Conservation (phyloP, 2,329 filamentous ascomycete genomes). For the Cladosporium sp. region DNA sequence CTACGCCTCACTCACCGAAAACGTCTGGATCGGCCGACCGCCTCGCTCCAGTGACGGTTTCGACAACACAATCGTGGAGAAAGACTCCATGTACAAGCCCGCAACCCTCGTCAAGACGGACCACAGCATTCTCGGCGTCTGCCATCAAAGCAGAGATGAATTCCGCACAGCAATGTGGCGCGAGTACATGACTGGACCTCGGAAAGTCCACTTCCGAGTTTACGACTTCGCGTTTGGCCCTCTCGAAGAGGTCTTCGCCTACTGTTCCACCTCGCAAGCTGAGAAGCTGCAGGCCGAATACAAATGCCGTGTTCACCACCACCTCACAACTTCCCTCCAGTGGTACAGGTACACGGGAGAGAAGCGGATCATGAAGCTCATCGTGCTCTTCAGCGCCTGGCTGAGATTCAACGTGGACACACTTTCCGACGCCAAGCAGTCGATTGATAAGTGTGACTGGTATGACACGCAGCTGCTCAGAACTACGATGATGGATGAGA, state of each 20-base stretch:
- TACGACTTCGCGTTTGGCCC: background rate
- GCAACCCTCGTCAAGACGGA: background rate
- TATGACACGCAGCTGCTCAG: background rate
- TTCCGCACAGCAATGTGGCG: background rate
- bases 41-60: background rate
- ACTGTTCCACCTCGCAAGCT: background rate
- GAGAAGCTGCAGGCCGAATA: background rate
- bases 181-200: background rate
- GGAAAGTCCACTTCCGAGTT: background rate
- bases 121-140: background rate
- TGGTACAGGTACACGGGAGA: background rate
- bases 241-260: background rate
- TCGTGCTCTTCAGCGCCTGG: background rate
- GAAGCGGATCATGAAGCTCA: background rate
- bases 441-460: background rate
- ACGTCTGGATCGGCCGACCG: background rate
- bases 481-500: background rate
- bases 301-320: background rate
- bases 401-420: background rate
- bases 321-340: background rate
- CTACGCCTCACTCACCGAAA: background rate
- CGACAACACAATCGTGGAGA: background rate
- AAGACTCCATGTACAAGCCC: background rate
- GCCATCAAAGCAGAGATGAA: background rate
- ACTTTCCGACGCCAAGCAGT: background rate